Evolutionary conservation across 768 basidiomycete genomes (phyloP).

Genomic region (Tylopilus sp.): DNA sequence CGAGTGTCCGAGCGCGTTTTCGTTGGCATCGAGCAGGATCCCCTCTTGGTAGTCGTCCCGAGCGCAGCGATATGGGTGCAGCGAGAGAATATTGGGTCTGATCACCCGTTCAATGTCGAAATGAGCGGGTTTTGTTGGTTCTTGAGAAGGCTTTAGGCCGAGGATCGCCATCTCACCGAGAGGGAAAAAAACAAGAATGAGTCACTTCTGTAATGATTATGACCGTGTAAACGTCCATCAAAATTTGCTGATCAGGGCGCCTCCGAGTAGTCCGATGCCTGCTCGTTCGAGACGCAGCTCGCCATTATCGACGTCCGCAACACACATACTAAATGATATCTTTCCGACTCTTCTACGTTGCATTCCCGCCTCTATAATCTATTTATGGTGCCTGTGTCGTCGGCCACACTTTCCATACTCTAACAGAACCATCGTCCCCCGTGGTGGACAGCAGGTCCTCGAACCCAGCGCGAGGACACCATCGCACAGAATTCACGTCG

Average conservation of each 20-base stretch:
- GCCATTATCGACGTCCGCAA: too few species aligned
- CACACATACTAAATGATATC: too few species aligned
- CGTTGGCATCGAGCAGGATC: conserved; percentile 95
- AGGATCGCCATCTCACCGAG: conserved; percentile 60
- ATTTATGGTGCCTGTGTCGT: neutral
- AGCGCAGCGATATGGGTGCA: conserved; percentile 93
- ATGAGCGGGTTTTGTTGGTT: conserved; percentile 61
- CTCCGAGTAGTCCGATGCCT: too few species aligned
- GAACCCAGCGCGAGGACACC: conserved; percentile 70
- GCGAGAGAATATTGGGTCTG: conserved; percentile 88
- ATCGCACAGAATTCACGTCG: conserved; percentile 83
- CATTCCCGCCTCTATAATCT: too few species aligned
- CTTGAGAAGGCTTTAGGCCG: conserved; percentile 47
- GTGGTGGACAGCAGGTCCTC: conserved; percentile 73
- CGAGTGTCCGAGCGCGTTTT: conserved; percentile 90
- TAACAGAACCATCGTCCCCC: conserved; percentile 81
- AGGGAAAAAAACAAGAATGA: neutral
- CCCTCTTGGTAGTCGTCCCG: conserved; percentile 92
- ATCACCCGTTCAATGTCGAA: conserved; percentile 83
- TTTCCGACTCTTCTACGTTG: too few species aligned
- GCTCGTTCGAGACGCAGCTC: too few species aligned
- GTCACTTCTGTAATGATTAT: too few species aligned
- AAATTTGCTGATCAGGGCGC: too few species aligned
- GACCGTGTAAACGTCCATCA: too few species aligned
- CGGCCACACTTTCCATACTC: conserved; percentile 64